Evolutionary conservation across 306 rosid genomes (phyloP).

Genomic region (Crataegus laevigata): DNA sequence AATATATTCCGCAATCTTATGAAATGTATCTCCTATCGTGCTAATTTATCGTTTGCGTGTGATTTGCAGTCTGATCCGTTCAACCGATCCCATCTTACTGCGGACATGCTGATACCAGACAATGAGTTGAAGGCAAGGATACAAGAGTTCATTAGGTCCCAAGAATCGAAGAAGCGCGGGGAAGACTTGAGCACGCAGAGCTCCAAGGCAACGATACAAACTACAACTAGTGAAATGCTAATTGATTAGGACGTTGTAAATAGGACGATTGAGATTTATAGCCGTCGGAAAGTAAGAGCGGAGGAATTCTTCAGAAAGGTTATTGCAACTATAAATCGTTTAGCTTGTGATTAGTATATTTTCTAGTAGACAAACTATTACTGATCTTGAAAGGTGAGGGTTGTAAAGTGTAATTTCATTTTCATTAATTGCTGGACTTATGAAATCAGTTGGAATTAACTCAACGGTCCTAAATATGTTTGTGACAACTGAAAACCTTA

Average conservation of each 20-base stretch:
- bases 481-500: no score
- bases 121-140: conserved; percentile 65
- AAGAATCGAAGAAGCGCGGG: conserved; percentile 55
- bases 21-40: neutral
- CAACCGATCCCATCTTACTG: conserved; percentile 93
- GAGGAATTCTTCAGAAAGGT: neutral
- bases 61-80: conserved; percentile 81
- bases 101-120: conserved; percentile 75
- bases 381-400: neutral
- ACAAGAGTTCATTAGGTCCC: conserved; percentile 69
- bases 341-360: neutral
- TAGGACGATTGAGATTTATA: neutral
- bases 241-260: conserved; percentile 46
- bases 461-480: neutral
- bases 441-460: neutral
- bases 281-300: neutral
- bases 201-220: conserved; percentile 62
- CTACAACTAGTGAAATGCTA: conserved; percentile 72
- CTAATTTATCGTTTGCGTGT: conserved; percentile 10
- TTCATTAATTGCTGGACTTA: neutral
- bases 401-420: neutral
- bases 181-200: conserved; percentile 47
- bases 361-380: neutral
- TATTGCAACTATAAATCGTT: neutral
- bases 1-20: neutral